Evolutionary conservation across 73 alveolate species (phyloP).

Genomic region (Paramecium octaurelia): DNA sequence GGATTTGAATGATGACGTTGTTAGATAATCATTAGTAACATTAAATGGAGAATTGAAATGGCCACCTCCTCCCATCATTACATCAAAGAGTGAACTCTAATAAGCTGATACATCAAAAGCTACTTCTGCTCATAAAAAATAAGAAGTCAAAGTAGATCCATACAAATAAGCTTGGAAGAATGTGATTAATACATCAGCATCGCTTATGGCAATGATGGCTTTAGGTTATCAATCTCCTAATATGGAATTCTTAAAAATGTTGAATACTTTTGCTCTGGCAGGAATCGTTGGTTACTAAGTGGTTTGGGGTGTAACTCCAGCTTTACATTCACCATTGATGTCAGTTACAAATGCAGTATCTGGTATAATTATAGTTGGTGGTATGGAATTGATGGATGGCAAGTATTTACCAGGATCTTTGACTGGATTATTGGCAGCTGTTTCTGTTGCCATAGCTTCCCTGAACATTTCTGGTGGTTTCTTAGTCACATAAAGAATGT

Average conservation of each 20-base stretch:
- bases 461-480: constrained; percentile 63
- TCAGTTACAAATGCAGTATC: constrained; percentile 87
- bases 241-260: constrained; percentile 55
- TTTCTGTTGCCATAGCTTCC: constrained; percentile 58
- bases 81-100: constrained; percentile 15
- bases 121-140: not conserved
- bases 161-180: constrained; percentile 31
- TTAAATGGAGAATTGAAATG: constrained; percentile 58
- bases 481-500: constrained; percentile 63
- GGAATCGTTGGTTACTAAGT: constrained; percentile 80
- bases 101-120: not conserved
- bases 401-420: constrained; percentile 40
- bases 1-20: constrained; percentile 65
- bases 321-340: constrained; percentile 86
- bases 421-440: constrained; percentile 58
- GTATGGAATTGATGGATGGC: constrained; percentile 59
- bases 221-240: constrained; percentile 49
- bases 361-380: constrained; percentile 78
- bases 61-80: constrained; percentile 64
- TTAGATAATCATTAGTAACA: constrained; percentile 51
- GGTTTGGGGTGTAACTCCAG: constrained; percentile 87
- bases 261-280: constrained; percentile 70
- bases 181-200: constrained; percentile 49
- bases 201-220: not conserved
- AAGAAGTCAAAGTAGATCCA: constrained; percentile 41